Base-by-base conservation (phyloP, 2,329 filamentous ascomycete genomes). In the Talaromyces sp. region DNA sequence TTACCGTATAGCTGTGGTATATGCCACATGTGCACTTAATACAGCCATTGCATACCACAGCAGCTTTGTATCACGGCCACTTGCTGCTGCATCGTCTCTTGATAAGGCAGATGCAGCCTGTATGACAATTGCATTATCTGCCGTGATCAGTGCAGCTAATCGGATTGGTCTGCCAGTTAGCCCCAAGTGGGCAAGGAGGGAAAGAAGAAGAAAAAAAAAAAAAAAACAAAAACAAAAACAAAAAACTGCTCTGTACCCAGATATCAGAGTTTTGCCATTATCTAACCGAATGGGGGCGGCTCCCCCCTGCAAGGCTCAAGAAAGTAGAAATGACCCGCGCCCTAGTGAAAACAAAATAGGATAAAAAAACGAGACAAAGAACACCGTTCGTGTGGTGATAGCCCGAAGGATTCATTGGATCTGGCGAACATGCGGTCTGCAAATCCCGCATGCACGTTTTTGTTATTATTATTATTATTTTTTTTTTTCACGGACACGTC, bases 91-190 rank as follows among this genome's bases (percentile, higher is more conserved):
- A 13, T 30, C 30, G 30, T 20, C 44, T 16, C n/a, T 37, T 44
- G 61, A 62, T 61, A 59, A 62, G 56, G 58, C 52, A 53, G 20
- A 55, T 58, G 59, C 61, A 53, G 58, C 49, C 51, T 22, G 44
- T 39, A 60, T 58, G 36, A 32, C 41, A 61, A 61, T 47, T 63
- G 56, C 58, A 57, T 64, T 60, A 63, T 64, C 60, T 61, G 43
- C 52, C 49, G 42, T 50, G 55, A 62, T 58, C 57, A 35, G 49
- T 60, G 33, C 43, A 44, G 46, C 1, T 6, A 13, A 13, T 33
- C 14, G 37, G 27, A 29, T 40, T 24, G 46, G 27, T 32, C 13
- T 16, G 36, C 36, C 17, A 19, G 16, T 39, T 20, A 19, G 17
- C 36, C 36, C 36, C 11, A 47, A n/a, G n/a, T n/a, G n/a, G n/a